Percentiles rank a stretch among this genome's conserved stretches.
phyloP scores from a whole-genome alignment of 176 grass and related monocot species.

The Dactylis glomerata region DNA sequence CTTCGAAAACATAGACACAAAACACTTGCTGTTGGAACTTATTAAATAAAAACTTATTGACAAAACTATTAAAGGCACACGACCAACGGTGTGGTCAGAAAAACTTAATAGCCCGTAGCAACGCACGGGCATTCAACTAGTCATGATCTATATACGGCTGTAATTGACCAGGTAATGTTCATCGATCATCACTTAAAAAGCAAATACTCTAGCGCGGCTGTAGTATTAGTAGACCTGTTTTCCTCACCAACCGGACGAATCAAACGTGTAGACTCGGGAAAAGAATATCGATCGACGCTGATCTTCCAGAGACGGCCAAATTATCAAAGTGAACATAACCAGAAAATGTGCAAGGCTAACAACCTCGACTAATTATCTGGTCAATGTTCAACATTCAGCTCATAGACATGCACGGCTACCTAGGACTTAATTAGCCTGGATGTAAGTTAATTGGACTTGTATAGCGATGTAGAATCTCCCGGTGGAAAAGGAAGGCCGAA shows the following conservation, averaged over 20 bases:
- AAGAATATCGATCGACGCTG: neutral
- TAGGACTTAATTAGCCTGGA: neutral
- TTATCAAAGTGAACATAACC: neutral
- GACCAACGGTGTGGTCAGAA: no score
- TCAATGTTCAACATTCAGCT: neutral
- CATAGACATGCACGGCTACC: neutral
- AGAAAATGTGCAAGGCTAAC: neutral
- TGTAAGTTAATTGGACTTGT: neutral
- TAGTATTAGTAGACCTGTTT: neutral
- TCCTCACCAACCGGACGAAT: neutral
- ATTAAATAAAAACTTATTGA: no score
- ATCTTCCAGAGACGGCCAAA: neutral
- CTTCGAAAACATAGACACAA: no score
- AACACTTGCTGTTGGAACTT: no score
- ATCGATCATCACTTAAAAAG: no score
- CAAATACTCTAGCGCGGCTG: no score
- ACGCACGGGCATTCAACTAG: no score
- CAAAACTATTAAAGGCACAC: no score
- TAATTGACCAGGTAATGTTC: no score
- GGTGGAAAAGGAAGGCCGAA: neutral
- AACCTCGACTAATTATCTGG: no score
- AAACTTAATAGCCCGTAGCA: no score
- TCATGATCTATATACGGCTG: no score
- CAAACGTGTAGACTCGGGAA: neutral
- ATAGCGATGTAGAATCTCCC: neutral